These are phyloP conservation scores for Schizophyllum commune DNA, from an alignment of 1,284 basidiomycete species.

Conservation along the genomic window DNA sequence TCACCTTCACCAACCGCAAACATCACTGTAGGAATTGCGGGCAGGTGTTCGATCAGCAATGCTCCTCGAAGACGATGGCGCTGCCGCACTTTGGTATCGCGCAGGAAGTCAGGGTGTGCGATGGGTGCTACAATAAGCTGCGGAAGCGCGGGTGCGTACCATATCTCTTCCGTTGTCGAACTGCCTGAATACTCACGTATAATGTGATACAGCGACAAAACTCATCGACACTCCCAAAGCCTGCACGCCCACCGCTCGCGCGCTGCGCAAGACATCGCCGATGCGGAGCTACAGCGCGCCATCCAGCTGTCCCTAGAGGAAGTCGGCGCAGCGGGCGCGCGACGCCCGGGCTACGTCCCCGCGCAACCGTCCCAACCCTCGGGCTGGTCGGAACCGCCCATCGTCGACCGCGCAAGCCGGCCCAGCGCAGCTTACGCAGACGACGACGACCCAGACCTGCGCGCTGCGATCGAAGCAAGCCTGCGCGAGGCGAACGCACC, in stretches of 20 bases:
- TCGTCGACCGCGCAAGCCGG: constrained; percentile 47
- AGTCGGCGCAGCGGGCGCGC: constrained; percentile 45
- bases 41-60: constrained; percentile 92
- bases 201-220: constrained; percentile 25
- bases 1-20: constrained; percentile 95
- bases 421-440: constrained; percentile 47
- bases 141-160: constrained; percentile 42
- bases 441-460: constrained; percentile 90
- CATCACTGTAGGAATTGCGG: constrained; percentile 99
- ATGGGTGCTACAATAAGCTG: constrained; percentile 78
- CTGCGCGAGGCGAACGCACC: constrained; percentile 79
- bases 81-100: constrained; percentile 93
- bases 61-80: constrained; percentile 80
- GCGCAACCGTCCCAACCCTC: constrained; percentile 48
- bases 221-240: constrained; percentile 45
- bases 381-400: constrained; percentile 68
- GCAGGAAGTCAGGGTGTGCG: constrained; percentile 92
- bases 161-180: background rate
- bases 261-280: constrained; percentile 59
- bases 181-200: constrained; percentile 6
- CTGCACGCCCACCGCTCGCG: constrained; percentile 40
- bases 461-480: constrained; percentile 93
- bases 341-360: constrained; percentile 61
- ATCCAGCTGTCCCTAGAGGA: constrained; percentile 89
- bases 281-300: constrained; percentile 89